Evolutionary conservation across 495 filamentous ascomycete species (phyloP).

Genomic region (Aspergillus taichungensis): DNA sequence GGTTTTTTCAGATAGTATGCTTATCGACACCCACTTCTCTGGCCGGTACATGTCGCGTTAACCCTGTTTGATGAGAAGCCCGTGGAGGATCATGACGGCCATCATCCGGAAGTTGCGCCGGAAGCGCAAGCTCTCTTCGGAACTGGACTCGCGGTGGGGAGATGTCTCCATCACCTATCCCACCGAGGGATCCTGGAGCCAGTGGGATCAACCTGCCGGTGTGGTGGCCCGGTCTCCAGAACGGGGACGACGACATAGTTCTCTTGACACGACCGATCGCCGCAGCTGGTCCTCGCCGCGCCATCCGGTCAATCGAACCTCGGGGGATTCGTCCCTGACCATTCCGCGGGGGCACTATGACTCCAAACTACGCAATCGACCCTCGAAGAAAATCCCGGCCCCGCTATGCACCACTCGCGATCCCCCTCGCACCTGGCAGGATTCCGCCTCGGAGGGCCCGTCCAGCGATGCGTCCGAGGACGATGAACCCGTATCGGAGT

Average conservation of each 20-base stretch:
- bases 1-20: too few relatives aligned
- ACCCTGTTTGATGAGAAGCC: constrained; percentile 17
- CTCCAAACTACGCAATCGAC: constrained; percentile 20
- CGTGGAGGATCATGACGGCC: constrained; percentile 24
- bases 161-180: constrained; percentile 35
- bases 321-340: constrained; percentile 6
- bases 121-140: constrained; percentile 33
- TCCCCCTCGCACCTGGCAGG: constrained; percentile 6
- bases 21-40: too few relatives aligned
- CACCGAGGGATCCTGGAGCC: constrained; percentile 37
- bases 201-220: constrained; percentile 17
- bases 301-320: neutral
- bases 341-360: constrained; percentile 36
- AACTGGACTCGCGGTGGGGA: constrained; percentile 36
- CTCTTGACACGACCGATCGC: constrained; percentile 4
- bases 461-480: constrained; percentile 18
- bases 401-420: neutral
- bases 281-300: constrained; percentile 4
- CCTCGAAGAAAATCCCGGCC: constrained; percentile 2
- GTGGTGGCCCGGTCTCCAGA: constrained; percentile 6
- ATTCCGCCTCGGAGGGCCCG: constrained; percentile 3
- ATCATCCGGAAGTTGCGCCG: constrained; percentile 29
- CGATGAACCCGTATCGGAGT: constrained; percentile 4
- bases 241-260: constrained; percentile 5
- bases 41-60: too few relatives aligned